Percentiles rank a stretch among this genome's conserved stretches.
Evolutionary conservation across 2,329 filamentous ascomycete genomes (phyloP).

Genomic region (Alternaria infectoria): DNA sequence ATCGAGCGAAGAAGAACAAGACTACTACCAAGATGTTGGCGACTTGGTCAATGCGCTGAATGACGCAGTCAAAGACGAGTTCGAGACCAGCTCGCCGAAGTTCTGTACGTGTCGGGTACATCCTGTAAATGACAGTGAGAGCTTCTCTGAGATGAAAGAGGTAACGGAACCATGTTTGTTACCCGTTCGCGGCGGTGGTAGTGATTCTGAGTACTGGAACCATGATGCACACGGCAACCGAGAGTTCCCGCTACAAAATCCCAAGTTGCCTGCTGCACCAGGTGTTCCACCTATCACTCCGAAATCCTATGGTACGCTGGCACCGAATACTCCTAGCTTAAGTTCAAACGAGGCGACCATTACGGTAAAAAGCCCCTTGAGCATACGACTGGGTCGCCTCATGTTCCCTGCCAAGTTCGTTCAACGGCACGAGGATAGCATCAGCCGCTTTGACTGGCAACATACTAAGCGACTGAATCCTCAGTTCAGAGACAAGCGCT

Average conservation of each 20-base stretch:
- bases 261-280: neutral
- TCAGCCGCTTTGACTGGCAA: slow-evolving; percentile 3
- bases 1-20: neutral
- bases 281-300: neutral
- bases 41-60: neutral
- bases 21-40: neutral
- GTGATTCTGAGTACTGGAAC: neutral
- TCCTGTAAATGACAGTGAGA: neutral
- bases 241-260: neutral
- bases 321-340: too few relatives aligned
- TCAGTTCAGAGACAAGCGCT: neutral
- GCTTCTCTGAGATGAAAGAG: neutral
- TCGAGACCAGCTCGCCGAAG: neutral
- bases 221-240: neutral
- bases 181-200: neutral
- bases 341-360: neutral
- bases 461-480: neutral
- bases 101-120: neutral
- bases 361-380: neutral
- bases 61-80: neutral
- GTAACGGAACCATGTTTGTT: neutral
- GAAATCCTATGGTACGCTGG: neutral
- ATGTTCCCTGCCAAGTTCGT: neutral
- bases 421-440: neutral
- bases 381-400: neutral